Base-by-base conservation (phyloP, 1,284 basidiomycete genomes). In the Chondrostereum purpureum region DNA sequence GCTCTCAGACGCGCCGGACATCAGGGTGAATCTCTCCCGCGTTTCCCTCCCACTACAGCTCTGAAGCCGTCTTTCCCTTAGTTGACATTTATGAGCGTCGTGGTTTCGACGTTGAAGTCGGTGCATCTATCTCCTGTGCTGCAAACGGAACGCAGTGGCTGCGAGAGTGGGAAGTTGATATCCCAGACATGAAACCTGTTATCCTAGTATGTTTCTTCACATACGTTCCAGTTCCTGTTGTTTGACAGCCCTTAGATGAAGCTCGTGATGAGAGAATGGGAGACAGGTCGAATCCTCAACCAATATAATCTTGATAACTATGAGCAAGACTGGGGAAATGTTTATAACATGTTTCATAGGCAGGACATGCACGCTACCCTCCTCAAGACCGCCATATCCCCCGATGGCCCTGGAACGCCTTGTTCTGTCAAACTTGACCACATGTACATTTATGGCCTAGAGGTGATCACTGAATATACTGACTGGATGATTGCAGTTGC, bases 61-160 rank as follows among this genome's bases (percentile, higher is more conserved):
- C 8, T n/a, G 8, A 8, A 31, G 8, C 8, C 27, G 27, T 23
- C 23, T 17, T 3, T n/a, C 17, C 11, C 34, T 17, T 24, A 58
- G 55, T 55, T 13, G 46, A 52, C 19, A 55, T 63, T 14, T 62
- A 59, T 42, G 61, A 63, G 46, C 55, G 61, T 11, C 55, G 61
- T 14, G 55, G 54, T 42, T 61, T 63, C 47, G 47, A 60, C 42
- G 61, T 61, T 1, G 61, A 63, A 48, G 60, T 63, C 41, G 61
- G 60, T 16, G 60, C 61, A 3, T 62, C 61, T 8, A 62, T 64
- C 46, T 61, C 59, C 27, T 64, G 62, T 45, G 62, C 62, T 10
- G 62, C 62, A 18, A 64, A 64, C 47, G 62, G 62, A 12, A 62
- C 60, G 11, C 58, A 63, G 39, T 63, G 61, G 55, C 51, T 64